Percentiles rank a stretch among this genome's conserved stretches.
phyloP scores from a whole-genome alignment of 768 basidiomycete genomes.

The Boletus speciosus region DNA sequence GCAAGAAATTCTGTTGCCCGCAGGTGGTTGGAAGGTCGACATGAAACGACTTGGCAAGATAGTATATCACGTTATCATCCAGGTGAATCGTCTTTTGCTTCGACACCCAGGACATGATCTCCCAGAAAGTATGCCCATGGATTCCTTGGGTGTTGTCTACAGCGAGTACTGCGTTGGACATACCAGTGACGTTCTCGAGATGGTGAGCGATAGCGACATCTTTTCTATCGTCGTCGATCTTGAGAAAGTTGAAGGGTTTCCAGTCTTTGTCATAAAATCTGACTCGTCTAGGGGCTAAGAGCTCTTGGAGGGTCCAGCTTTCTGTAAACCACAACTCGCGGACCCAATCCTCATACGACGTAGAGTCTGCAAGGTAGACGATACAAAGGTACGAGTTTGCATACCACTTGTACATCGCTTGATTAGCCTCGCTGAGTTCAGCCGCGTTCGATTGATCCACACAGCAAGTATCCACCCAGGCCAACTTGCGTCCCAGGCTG shows the following conservation, averaged over 20 bases:
- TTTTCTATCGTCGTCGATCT: neutral
- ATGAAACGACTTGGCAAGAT: conserved; percentile 14
- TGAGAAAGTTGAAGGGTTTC: neutral
- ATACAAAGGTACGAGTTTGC: conserved; percentile 18
- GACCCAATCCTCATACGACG: neutral
- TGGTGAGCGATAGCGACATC: neutral
- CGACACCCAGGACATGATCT: conserved; percentile 22
- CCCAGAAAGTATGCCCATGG: neutral
- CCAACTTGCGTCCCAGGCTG: neutral
- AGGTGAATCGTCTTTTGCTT: conserved; percentile 14
- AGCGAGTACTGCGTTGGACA: neutral
- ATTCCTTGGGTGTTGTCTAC: neutral
- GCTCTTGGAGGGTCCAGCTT: conserved; percentile 11
- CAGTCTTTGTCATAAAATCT: conserved; percentile 19
- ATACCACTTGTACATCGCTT: conserved; percentile 25
- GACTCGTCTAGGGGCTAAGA: conserved; percentile 17
- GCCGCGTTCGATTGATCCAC: conserved; percentile 13
- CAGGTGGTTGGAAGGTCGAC: conserved; percentile 1
- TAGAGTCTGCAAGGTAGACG: conserved; percentile 10
- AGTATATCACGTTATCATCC: conserved; percentile 19
- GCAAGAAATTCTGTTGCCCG: conserved; percentile 1
- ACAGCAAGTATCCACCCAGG: conserved; percentile 19
- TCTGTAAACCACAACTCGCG: conserved; percentile 12
- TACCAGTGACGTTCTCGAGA: neutral
- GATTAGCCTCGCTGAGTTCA: conserved; percentile 21